Percentiles rank a stretch among this genome's conserved stretches.
Evolutionary conservation across 306 rosid species (phyloP).

Genomic region (Dryas octopetala): DNA sequence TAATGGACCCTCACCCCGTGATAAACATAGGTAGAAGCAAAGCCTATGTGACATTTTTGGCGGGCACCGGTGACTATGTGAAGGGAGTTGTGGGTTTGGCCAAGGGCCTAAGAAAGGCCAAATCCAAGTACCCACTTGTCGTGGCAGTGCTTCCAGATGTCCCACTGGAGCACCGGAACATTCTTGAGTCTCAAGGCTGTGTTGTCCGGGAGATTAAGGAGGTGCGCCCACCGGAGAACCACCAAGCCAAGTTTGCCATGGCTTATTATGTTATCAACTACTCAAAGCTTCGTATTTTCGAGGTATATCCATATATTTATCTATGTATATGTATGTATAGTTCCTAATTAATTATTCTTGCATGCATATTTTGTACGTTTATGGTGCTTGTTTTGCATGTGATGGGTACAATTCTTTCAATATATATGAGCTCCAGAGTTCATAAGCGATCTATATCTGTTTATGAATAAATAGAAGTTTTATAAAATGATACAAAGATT

Average conservation of each 20-base stretch:
- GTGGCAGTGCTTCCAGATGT: slow-evolving; percentile 17
- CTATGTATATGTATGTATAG: not conserved
- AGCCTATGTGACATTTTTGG: slow-evolving; percentile 13
- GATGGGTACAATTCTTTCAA: no score
- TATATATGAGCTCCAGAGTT: no score
- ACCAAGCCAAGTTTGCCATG: slow-evolving; percentile 2
- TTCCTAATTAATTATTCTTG: not conserved
- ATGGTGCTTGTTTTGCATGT: not conserved
- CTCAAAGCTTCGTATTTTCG: slow-evolving; percentile 13
- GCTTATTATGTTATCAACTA: slow-evolving; percentile 20
- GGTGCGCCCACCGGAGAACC: not conserved
- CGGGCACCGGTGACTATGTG: slow-evolving; percentile 10
- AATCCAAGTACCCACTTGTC: slow-evolving; percentile 7
- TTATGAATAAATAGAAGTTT: no score
- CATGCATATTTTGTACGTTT: no score
- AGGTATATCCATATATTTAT: not conserved
- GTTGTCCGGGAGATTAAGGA: slow-evolving; percentile 14
- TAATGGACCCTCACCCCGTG: not conserved
- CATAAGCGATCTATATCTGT: no score
- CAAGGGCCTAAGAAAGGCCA: slow-evolving; percentile 7
- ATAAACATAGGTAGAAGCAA: not conserved
- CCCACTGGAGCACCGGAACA: not conserved
- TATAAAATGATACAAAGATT: no score
- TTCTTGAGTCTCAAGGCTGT: slow-evolving; percentile 9
- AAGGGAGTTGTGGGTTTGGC: slow-evolving; percentile 22